Percentiles rank a stretch among this genome's conserved stretches.
phyloP scores from a whole-genome alignment of 1,139 yeast species.

The Yamadazyma trypodendri region DNA sequence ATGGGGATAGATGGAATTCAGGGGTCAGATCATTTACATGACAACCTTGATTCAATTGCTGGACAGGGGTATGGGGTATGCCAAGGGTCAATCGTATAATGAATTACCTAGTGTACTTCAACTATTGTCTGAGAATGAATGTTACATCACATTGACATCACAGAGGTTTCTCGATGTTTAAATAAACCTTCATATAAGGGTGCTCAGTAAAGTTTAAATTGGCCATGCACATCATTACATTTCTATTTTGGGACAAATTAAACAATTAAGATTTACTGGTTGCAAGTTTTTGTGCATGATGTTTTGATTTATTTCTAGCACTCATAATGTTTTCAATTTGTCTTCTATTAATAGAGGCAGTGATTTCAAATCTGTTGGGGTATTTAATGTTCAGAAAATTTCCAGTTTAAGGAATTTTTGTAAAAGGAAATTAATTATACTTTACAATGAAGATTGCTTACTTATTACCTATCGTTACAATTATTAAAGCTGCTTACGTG shows the following conservation, averaged over 20 bases:
- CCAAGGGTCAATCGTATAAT: too few relatives aligned
- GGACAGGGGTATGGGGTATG: too few relatives aligned
- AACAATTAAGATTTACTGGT: constrained; percentile 3
- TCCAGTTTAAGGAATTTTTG: constrained; percentile 11
- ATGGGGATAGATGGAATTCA: background rate
- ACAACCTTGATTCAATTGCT: too few relatives aligned
- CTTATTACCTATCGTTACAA: constrained; percentile 10
- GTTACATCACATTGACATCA: background rate
- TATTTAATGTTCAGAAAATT: constrained; percentile 5
- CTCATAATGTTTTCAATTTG: background rate
- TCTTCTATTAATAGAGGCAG: constrained; percentile 4
- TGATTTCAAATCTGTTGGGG: constrained; percentile 2
- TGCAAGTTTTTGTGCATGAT: constrained; percentile 6
- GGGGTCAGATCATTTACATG: too few relatives aligned
- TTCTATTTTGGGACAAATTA: constrained; percentile 12
- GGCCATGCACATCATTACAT: constrained; percentile 12
- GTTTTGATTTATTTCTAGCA: background rate
- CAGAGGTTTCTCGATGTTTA: background rate
- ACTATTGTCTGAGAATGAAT: too few relatives aligned
- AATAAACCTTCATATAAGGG: background rate
- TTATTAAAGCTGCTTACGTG: constrained; percentile 22
- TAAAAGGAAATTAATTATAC: background rate
- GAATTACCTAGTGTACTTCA: too few relatives aligned
- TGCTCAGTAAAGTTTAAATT: background rate
- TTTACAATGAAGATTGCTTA: constrained; percentile 11